phyloP scores from a whole-genome alignment of 2,329 filamentous ascomycete species.

The Dothidotthia symphoricarpi region DNA sequence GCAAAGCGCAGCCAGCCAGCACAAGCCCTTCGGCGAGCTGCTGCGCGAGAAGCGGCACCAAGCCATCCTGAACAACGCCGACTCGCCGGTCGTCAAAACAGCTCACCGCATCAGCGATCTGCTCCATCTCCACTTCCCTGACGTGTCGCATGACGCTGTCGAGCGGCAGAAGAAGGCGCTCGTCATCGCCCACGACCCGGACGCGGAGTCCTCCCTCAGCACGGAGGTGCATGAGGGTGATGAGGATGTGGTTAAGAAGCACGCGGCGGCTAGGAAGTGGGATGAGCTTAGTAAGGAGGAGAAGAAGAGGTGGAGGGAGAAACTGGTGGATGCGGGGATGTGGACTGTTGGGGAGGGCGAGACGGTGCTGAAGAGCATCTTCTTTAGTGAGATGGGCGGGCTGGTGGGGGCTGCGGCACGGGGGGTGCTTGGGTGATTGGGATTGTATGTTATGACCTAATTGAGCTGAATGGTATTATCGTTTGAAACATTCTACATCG shows the following conservation, averaged over 20 bases:
- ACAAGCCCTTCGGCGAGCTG: conserved; percentile 32
- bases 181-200: conserved; percentile 43
- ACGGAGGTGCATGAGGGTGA: conserved; percentile 42
- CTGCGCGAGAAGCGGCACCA: conserved; percentile 26
- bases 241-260: conserved; percentile 37
- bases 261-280: conserved; percentile 61
- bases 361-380: conserved; percentile 69
- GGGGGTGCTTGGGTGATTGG: conserved; percentile 28
- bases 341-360: conserved; percentile 81
- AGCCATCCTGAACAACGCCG: conserved; percentile 24
- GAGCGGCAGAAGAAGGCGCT: conserved; percentile 38
- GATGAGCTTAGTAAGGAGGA: conserved; percentile 65
- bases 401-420: conserved; percentile 46
- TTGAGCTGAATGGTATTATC: conserved; percentile 4
- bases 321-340: conserved; percentile 67
- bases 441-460: too few species aligned
- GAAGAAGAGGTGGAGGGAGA: conserved; percentile 66
- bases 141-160: conserved; percentile 9
- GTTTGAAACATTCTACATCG: not conserved
- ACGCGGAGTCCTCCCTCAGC: conserved; percentile 39
- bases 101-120: conserved; percentile 36
- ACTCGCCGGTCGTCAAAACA: conserved; percentile 27
- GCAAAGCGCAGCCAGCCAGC: conserved; percentile 38
- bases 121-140: conserved; percentile 26
- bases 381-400: conserved; percentile 72